Evolutionary conservation across 1,139 yeast species (phyloP), one percentile per base, ranked within the genome.

Genomic region (Nakaseomyces sp.): DNA sequence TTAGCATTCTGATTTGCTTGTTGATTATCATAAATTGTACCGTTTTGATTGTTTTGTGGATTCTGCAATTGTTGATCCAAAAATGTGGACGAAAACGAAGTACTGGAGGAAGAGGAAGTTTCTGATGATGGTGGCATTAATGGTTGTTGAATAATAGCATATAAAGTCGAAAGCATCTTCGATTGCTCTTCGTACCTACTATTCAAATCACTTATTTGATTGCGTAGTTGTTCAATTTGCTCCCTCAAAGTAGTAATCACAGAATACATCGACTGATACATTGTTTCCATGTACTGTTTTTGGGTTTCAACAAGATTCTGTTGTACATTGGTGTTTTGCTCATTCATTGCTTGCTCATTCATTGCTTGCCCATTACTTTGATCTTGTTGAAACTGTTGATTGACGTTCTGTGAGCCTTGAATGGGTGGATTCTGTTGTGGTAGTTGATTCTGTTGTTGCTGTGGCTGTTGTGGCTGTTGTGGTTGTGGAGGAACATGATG

Each of bases 181-280:
- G 45, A 36, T 24, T 45, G 41, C 17, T 47, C 48, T 22, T 45
- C 42, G 37, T 41, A 45, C 29, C 44, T 47, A 20, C 43, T 36
- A 15, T 47, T 47, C n/a, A 45, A 38, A 13, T 45, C 43, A 19
- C 42, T 41, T 10, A 52, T 37, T 30, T 51, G 50, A 35, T 36
- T 39, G 20, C 46, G 44, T 20, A 52, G 38, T 15, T 42, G 25
- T 17, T 47, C 48, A n/a, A 50, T 38, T 43, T 52, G 54, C 30
- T 45, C 48, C 38, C 50, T 51, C 35, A 52, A 45, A 35, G 45
- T 47, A 19, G 42, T 28, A 30, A 51, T 38, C 5, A 45, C 45
- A 32, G 41, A 45, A 35, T 44, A 47, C 35, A 50, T 38, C 17
- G 47, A 43, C 35, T 46, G 47, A 37, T 45, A 45, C 46, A 48